Base-by-base conservation (phyloP, 768 basidiomycete genomes). In the Gloeophyllum trabeum region DNA sequence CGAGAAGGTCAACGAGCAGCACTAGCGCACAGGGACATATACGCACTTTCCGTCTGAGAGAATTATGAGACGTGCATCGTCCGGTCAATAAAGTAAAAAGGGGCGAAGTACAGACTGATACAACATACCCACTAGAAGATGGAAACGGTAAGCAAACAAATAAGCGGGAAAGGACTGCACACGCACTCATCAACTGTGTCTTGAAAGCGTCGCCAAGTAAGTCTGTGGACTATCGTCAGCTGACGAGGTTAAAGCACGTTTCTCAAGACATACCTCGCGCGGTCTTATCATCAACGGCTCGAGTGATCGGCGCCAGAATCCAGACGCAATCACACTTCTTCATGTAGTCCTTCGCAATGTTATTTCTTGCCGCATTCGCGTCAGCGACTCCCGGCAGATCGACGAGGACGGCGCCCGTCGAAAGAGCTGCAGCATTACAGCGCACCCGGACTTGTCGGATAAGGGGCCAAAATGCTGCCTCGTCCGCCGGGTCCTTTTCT, bases 361-460 rank as follows among this genome's bases (percentile, higher is more conserved):
- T 71, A 52, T 73, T 74, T 42, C 76, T 61, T 12, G 78, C 78
- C 7, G 75, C 75, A 51, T 81, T 81, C 14, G 76, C 73, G 52
- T 81, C 78, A 10, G 75, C 75, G 20, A 76, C 73, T 60, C 78
- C 78, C 40, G 79, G 78, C 43, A 81, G 57, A 53, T 81, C 78
- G 14, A 79, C 76, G n/a, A 79, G 55, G 18, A 77, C 60, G 1
- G 75, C 74, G n/a, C 79, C 76, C 1, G 74, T 75, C 12, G 70
- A 64, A 28, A 81, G 61, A 6, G 73, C 75, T 5, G 56, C 49
- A 0, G 75, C 61, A 35, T 62, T 60, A 55, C 73, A 77, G 6
- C 69, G 66, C n/a, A 79, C 73, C 44, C 70, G 71, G 36, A 79
- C 76, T 55, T 75, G 71, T 14, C 71, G 67, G 46, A 81, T 77